Evolutionary conservation across 495 filamentous ascomycete genomes (phyloP).

Genomic region (Pyrenopolyporus hunteri): DNA sequence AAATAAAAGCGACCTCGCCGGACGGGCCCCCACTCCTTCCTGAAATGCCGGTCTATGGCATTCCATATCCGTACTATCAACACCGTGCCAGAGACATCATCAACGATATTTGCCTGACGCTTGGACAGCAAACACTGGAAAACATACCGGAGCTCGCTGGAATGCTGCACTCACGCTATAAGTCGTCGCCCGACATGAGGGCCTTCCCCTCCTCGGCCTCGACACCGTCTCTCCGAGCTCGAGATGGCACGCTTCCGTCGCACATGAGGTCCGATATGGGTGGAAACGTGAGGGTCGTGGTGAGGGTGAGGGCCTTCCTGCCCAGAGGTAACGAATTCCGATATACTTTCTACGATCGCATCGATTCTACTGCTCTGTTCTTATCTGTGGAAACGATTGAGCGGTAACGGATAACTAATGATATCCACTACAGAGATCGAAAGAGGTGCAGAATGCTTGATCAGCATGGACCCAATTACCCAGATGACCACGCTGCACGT

Average conservation of each 20-base stretch:
- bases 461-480: slow-evolving; percentile 84
- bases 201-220: slow-evolving; percentile 65
- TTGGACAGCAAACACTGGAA: no score
- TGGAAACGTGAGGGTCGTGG: slow-evolving; percentile 94
- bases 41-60: slow-evolving; percentile 40
- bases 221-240: slow-evolving; percentile 72
- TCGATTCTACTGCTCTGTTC: background rate
- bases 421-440: slow-evolving; percentile 68
- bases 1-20: slow-evolving; percentile 24
- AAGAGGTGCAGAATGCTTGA: slow-evolving; percentile 79
- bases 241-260: slow-evolving; percentile 64
- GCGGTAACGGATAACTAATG: background rate
- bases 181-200: slow-evolving; percentile 50
- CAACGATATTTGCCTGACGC: slow-evolving; percentile 49
- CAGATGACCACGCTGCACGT: slow-evolving; percentile 81
- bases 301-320: slow-evolving; percentile 87
- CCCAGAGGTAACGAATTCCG: slow-evolving; percentile 73
- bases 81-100: slow-evolving; percentile 43
- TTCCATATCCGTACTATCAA: slow-evolving; percentile 30
- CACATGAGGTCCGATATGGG: slow-evolving; percentile 61
- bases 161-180: slow-evolving; percentile 53
- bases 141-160: no score
- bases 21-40: slow-evolving; percentile 2
- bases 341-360: background rate
- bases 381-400: background rate